These are phyloP conservation scores for Scutellaria barbata DNA, from an alignment of 257 asterid species.

Conservation along the genomic window DNA sequence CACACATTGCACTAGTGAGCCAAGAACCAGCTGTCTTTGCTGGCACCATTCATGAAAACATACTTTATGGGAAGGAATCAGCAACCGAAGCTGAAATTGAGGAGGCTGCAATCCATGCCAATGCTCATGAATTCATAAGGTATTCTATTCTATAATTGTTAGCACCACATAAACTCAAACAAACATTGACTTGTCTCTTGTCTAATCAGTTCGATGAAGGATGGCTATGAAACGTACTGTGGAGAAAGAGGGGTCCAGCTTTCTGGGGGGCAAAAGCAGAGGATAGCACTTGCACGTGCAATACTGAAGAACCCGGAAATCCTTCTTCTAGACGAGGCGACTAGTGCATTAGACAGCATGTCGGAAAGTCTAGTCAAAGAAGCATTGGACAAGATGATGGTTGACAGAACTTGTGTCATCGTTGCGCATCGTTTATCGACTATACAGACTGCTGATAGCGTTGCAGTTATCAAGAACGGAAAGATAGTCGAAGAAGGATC, in stretches of 20 bases:
- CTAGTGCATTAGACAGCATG: conserved; percentile 53
- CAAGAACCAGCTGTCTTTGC: conserved; percentile 64
- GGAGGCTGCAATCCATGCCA: conserved; percentile 57
- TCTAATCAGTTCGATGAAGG: conserved; percentile 48
- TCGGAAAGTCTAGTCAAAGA: conserved; percentile 57
- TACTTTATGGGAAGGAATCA: conserved; percentile 46
- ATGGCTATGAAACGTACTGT: conserved; percentile 55
- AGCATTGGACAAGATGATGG: conserved; percentile 58
- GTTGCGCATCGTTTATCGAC: conserved; percentile 62
- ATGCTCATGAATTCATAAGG: conserved; percentile 71
- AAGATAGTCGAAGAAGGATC: conserved; percentile 55
- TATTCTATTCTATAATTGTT: conserved; percentile 9
- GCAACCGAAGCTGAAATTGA: conserved; percentile 51
- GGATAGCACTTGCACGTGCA: conserved; percentile 60
- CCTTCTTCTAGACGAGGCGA: conserved; percentile 64
- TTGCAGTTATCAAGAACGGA: conserved; percentile 50
- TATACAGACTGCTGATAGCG: conserved; percentile 49
- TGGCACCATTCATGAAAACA: conserved; percentile 54
- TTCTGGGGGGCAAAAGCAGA: conserved; percentile 71
- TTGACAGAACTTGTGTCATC: conserved; percentile 52
- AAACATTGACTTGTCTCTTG: not conserved
- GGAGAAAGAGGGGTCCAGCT: conserved; percentile 66
- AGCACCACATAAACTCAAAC: not conserved
- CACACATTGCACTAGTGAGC: conserved; percentile 54
- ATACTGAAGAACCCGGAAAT: conserved; percentile 52